phyloP scores from a whole-genome alignment of 106 monocot species.

The Xerophyta viscosa region DNA sequence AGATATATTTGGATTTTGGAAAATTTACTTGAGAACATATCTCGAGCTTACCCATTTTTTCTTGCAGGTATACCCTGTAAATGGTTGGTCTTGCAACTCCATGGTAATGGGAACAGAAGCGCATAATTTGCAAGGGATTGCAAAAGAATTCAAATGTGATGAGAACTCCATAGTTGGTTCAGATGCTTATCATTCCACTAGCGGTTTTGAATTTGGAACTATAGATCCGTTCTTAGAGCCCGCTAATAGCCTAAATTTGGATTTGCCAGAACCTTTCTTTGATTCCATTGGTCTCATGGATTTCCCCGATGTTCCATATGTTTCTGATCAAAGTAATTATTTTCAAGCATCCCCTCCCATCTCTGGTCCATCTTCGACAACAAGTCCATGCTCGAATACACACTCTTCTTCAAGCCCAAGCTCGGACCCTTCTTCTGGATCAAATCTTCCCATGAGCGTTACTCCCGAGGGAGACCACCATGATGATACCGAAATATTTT shows the following conservation, averaged over 20 bases:
- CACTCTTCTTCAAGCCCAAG: neutral
- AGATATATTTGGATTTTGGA: too few relatives aligned
- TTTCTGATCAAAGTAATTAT: neutral
- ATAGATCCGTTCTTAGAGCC: neutral
- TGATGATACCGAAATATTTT: slow-evolving; percentile 36
- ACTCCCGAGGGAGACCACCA: slow-evolving; percentile 6
- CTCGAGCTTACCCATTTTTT: too few relatives aligned
- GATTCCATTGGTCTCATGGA: neutral
- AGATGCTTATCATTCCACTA: too few relatives aligned
- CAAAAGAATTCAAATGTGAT: neutral
- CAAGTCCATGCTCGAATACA: neutral
- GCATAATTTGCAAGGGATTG: neutral
- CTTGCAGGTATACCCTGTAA: too few relatives aligned
- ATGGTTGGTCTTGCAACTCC: too few relatives aligned
- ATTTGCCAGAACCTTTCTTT: neutral
- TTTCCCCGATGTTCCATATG: neutral
- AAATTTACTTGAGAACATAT: too few relatives aligned
- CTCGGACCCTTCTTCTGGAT: neutral
- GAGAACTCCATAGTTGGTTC: too few relatives aligned
- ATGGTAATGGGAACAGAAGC: slow-evolving; percentile 1
- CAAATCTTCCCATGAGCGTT: neutral
- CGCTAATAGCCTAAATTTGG: neutral
- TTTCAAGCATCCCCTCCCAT: neutral
- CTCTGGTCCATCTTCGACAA: too few relatives aligned
- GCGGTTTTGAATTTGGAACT: too few relatives aligned